Evolutionary conservation across 148 eudicot species (phyloP).

Genomic region (Amaranthus palmeri): DNA sequence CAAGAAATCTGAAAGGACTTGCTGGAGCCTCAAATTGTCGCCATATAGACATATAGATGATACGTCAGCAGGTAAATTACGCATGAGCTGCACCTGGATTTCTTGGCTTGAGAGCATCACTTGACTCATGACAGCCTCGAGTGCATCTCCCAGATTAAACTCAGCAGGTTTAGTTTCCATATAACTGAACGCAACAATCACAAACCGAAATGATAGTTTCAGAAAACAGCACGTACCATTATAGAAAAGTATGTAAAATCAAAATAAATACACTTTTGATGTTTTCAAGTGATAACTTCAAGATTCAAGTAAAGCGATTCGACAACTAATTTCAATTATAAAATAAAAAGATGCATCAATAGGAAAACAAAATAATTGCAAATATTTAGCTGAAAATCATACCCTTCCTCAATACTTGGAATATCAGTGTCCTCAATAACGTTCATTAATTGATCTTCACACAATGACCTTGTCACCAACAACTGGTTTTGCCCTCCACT

Average conservation of each 20-base stretch:
- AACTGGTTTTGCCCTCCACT: conserved; percentile 50
- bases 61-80: conserved; percentile 54
- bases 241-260: neutral
- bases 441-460: conserved; percentile 67
- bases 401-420: conserved; percentile 84
- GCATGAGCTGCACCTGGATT: conserved; percentile 47
- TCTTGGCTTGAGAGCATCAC: conserved; percentile 63
- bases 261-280: neutral
- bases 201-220: neutral
- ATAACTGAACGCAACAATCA: conserved; percentile 49
- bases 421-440: conserved; percentile 66
- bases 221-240: neutral
- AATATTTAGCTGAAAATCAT: conserved; percentile 14
- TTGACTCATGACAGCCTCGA: conserved; percentile 73
- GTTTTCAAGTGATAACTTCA: neutral
- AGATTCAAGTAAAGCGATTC: too few species aligned
- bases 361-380: neutral
- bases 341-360: conserved; percentile 9
- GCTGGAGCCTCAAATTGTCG: conserved; percentile 81
- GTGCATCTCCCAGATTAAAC: conserved; percentile 64
- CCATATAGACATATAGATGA: conserved; percentile 55
- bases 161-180: conserved; percentile 46
- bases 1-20: conserved; percentile 78
- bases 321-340: neutral
- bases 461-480: conserved; percentile 48